A percentile compares a stretch with the other conserved stretches of the same genome.
Conservation (phyloP, 768 basidiomycete genomes). For the Atractiella rhizophila region DNA sequence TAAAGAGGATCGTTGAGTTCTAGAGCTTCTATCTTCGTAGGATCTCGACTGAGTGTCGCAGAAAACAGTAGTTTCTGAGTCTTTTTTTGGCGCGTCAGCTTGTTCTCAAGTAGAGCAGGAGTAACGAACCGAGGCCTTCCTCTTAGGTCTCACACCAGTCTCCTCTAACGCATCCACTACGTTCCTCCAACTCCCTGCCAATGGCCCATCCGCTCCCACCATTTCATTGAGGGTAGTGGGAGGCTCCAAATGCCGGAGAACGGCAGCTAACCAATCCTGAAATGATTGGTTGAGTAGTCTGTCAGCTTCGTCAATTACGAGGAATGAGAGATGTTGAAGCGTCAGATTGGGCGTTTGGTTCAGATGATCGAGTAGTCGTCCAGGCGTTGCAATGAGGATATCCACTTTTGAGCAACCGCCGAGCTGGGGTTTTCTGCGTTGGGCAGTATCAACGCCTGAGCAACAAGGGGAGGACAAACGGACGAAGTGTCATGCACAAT, state of each 20-base stretch:
- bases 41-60: constrained; percentile 80
- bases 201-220: too few relatives aligned
- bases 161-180: too few relatives aligned
- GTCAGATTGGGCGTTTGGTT: constrained; percentile 69
- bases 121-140: not conserved
- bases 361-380: constrained; percentile 79
- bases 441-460: not conserved
- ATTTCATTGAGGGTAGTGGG: constrained; percentile 13
- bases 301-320: constrained; percentile 95
- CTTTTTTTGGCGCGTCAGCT: constrained; percentile 13
- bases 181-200: too few relatives aligned
- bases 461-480: not conserved
- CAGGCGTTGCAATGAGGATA: constrained; percentile 84
- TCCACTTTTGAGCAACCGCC: constrained; percentile 83
- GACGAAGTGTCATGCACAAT: not conserved
- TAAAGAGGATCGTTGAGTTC: constrained; percentile 58
- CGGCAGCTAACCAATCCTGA: constrained; percentile 75
- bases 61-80: constrained; percentile 93
- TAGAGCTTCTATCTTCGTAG: constrained; percentile 67
- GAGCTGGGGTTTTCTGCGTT: constrained; percentile 30
- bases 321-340: constrained; percentile 77
- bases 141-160: too few relatives aligned
- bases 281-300: constrained; percentile 83
- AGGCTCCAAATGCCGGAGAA: constrained; percentile 45
- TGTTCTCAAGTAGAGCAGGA: not conserved